phyloP scores from a whole-genome alignment of 495 filamentous ascomycete species.

The Xylaria cubensis region DNA sequence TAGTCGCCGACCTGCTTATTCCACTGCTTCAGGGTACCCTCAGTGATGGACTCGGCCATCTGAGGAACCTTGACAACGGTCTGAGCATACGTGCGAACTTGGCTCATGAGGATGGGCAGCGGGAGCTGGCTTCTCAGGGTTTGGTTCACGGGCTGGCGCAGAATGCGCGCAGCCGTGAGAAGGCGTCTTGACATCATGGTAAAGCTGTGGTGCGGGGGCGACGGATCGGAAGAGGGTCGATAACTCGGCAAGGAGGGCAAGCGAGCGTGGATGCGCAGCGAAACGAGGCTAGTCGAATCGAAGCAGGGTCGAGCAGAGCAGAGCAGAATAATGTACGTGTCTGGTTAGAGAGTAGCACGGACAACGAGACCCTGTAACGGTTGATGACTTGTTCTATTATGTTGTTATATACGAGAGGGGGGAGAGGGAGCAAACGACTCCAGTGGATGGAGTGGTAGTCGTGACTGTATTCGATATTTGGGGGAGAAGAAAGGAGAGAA shows the following conservation, averaged over 20 bases:
- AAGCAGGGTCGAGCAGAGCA: background rate
- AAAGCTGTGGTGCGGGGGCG: conserved; percentile 18
- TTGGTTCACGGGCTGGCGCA: conserved; percentile 50
- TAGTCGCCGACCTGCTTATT: conserved; percentile 94
- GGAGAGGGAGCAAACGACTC: background rate
- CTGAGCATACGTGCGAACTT: conserved; percentile 70
- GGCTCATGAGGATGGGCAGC: conserved; percentile 54
- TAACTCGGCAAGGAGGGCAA: conserved; percentile 25
- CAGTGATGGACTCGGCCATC: conserved; percentile 99
- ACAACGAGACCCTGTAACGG: background rate
- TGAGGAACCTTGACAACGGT: conserved; percentile 89
- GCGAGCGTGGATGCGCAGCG: background rate
- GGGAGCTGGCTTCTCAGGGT: conserved; percentile 37
- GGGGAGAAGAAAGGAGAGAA: conserved; percentile 10
- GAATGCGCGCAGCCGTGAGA: conserved; percentile 54
- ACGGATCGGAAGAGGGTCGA: conserved; percentile 10
- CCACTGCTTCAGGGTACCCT: conserved; percentile 96
- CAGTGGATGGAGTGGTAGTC: background rate
- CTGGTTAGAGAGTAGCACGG: background rate
- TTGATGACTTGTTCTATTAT: background rate
- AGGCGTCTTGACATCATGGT: conserved; percentile 59
- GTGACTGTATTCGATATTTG: background rate
- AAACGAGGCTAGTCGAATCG: background rate
- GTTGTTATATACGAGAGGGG: background rate
- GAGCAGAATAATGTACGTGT: background rate